Conservation (phyloP, 1,284 basidiomycete genomes). For the Rhodotorula sp. region DNA sequence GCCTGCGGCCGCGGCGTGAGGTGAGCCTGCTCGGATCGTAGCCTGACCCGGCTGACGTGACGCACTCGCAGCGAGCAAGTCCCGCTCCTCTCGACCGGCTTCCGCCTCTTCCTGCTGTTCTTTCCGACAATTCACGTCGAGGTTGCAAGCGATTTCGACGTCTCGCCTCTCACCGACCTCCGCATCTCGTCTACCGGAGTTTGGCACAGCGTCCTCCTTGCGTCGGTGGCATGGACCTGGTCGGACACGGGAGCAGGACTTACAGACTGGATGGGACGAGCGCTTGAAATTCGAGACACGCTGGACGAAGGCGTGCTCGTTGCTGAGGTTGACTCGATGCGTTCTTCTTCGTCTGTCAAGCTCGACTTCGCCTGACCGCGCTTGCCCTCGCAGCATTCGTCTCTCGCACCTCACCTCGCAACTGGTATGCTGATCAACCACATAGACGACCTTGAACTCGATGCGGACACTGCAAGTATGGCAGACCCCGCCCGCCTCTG, state of each 20-base stretch:
- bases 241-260: neutral
- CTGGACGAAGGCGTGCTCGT: conserved; percentile 13
- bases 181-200: conserved; percentile 34
- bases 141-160: neutral
- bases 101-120: conserved; percentile 25
- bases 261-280: neutral
- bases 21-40: neutral
- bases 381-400: conserved; percentile 1
- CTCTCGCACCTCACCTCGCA: conserved; percentile 7
- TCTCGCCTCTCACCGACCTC: conserved; percentile 7
- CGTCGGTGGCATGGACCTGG: neutral
- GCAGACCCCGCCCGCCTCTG: neutral
- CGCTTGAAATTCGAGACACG: neutral
- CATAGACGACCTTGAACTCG: conserved; percentile 37
- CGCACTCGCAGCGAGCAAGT: conserved; percentile 13
- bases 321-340: neutral
- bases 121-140: conserved; percentile 38
- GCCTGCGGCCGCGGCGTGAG: conserved; percentile 30
- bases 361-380: neutral
- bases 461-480: conserved; percentile 5
- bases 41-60: neutral
- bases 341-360: neutral
- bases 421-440: conserved; percentile 23
- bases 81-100: conserved; percentile 17
- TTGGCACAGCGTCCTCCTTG: conserved; percentile 35